These are phyloP conservation scores for Serendipita vermifera DNA, from an alignment of 768 basidiomycete species.

Conservation along the genomic window DNA sequence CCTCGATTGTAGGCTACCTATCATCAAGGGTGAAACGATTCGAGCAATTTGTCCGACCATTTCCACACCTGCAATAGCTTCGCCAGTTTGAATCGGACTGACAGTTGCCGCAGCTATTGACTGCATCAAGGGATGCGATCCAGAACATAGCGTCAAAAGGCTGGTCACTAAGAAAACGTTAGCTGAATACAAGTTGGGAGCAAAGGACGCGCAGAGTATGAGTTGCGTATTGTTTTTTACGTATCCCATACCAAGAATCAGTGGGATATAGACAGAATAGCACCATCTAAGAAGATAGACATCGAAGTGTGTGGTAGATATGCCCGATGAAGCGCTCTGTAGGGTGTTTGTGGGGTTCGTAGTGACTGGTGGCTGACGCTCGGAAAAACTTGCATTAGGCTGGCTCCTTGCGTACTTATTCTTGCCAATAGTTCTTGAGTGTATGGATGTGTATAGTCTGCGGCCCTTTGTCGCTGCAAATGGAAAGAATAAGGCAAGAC, in stretches of 20 bases:
- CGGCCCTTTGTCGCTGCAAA: too few species aligned
- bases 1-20: background rate
- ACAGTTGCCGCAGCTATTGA: background rate
- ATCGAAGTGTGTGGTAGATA: background rate
- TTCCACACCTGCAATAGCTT: background rate
- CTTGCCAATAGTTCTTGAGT: too few species aligned
- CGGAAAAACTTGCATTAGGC: background rate
- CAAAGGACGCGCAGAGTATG: too few species aligned
- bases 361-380: too few species aligned
- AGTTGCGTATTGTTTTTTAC: background rate
- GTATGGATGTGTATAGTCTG: too few species aligned
- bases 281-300: slow-evolving; percentile 7
- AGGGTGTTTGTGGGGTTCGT: too few species aligned
- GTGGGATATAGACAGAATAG: background rate
- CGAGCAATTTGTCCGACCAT: background rate
- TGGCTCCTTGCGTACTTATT: too few species aligned
- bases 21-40: background rate
- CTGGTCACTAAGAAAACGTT: background rate
- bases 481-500: too few species aligned
- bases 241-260: background rate
- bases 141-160: background rate
- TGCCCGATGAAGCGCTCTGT: background rate
- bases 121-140: background rate
- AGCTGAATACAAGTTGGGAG: too few species aligned
- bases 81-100: background rate